Conservation (phyloP, 176 grass and related monocot genomes). For the Phoenix roebelenii region DNA sequence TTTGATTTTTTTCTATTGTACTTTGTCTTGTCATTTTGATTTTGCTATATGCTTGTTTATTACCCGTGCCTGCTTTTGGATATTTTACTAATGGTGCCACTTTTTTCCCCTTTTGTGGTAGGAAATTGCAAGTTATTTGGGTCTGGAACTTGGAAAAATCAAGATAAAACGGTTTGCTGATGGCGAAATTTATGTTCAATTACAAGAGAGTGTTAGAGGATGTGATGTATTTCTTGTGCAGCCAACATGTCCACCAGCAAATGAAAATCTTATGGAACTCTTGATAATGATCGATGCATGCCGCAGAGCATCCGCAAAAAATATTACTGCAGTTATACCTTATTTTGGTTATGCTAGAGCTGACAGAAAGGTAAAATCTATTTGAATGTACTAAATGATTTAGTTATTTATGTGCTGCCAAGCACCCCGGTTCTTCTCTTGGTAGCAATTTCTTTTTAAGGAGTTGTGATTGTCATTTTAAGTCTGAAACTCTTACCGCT, state of each 20-base stretch:
- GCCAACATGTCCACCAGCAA: conserved; percentile 87
- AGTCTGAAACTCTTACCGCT: no score
- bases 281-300: conserved; percentile 97
- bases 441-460: no score
- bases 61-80: no score
- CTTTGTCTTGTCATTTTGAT: not conserved
- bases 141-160: conserved; percentile 92
- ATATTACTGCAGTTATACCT: conserved; percentile 93
- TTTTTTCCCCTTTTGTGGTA: conserved; percentile 27
- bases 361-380: conserved; percentile 69
- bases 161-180: conserved; percentile 93
- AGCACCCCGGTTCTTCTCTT: no score
- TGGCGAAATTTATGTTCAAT: conserved; percentile 96
- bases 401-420: no score
- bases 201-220: conserved; percentile 95
- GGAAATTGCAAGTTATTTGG: conserved; percentile 97
- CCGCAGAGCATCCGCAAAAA: conserved; percentile 94
- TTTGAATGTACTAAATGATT: not conserved
- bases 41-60: not conserved
- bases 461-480: no score
- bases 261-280: conserved; percentile 99
- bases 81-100: not conserved
- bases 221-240: conserved; percentile 94
- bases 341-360: conserved; percentile 99
- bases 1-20: no score